These are phyloP conservation scores for Russula sp. DNA, from an alignment of 768 basidiomycete genomes.

Conservation along the genomic window DNA sequence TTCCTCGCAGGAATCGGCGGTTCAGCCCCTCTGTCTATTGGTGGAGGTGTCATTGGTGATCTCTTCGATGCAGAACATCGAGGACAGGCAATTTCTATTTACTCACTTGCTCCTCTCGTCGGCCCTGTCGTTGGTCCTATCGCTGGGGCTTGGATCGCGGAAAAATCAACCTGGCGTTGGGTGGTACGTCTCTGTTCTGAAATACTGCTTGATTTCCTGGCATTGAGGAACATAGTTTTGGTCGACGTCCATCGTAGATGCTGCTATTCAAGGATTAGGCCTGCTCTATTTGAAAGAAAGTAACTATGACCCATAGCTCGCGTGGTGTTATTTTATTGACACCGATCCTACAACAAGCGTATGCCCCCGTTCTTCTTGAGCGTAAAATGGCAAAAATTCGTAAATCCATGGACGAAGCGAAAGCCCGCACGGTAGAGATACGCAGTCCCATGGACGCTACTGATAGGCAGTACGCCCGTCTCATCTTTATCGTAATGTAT, in stretches of 20 bases:
- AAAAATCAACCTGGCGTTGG: conserved; percentile 66
- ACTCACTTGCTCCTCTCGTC: conserved; percentile 42
- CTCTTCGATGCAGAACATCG: conserved; percentile 60
- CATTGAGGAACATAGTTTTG: conserved; percentile 49
- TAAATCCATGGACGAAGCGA: conserved; percentile 48
- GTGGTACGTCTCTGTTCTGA: conserved; percentile 44
- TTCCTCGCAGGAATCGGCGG: conserved; percentile 71
- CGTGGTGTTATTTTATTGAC: not conserved
- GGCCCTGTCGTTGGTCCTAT: conserved; percentile 67
- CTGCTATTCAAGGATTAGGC: conserved; percentile 52
- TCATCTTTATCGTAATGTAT: not conserved
- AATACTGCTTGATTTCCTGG: not conserved
- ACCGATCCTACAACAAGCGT: conserved; percentile 30
- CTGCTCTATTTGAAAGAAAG: conserved; percentile 62
- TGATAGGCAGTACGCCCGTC: conserved; percentile 43
- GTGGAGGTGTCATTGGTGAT: conserved; percentile 55
- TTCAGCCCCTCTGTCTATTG: conserved; percentile 61
- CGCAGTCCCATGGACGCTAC: conserved; percentile 47
- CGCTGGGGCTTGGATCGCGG: conserved; percentile 63
- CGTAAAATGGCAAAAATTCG: conserved; percentile 51
- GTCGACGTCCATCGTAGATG: conserved; percentile 62
- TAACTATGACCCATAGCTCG: conserved; percentile 35
- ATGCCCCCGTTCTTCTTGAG: conserved; percentile 40
- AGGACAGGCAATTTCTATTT: conserved; percentile 62
- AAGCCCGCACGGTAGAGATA: conserved; percentile 40